These are phyloP conservation scores for Paecilomyces fulvus DNA, from an alignment of 2,329 filamentous ascomycete genomes.

Conservation along the genomic window DNA sequence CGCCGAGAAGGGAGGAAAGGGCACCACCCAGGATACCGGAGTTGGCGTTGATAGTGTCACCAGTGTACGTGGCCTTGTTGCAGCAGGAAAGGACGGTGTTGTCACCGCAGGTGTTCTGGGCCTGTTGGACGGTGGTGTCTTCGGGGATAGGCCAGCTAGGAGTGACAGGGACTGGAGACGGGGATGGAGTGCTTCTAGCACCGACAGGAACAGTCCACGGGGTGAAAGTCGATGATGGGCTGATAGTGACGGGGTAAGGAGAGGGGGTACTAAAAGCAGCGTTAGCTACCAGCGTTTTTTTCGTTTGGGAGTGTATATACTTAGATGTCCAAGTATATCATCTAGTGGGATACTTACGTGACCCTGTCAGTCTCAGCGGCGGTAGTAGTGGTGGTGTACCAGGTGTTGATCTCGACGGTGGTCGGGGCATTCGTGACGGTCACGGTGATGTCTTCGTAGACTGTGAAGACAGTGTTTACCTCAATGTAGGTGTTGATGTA, in stretches of 20 bases:
- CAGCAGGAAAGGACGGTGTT: constrained; percentile 31
- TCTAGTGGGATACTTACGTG: neutral
- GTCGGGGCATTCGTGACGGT: neutral
- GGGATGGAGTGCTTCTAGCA: neutral
- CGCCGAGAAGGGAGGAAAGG: constrained; percentile 27
- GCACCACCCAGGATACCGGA: constrained; percentile 25
- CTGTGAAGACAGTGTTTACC: neutral
- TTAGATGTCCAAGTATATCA: too few species aligned
- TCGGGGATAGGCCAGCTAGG: constrained; percentile 24
- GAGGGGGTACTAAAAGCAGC: neutral
- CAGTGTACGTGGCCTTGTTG: constrained; percentile 30
- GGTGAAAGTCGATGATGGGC: too few species aligned
- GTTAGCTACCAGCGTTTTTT: neutral
- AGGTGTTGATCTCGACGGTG: neutral
- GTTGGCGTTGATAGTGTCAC: constrained; percentile 25
- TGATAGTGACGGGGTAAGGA: constrained; percentile 5
- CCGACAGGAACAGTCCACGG: too few species aligned
- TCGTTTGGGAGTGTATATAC: neutral
- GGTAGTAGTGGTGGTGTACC: neutral
- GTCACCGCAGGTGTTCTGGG: constrained; percentile 30
- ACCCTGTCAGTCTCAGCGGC: neutral
- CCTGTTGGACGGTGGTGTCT: constrained; percentile 27
- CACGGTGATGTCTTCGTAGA: neutral
- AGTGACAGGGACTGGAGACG: constrained; percentile 10
- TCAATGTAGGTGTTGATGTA: neutral